Evolutionary conservation across 2,329 filamentous ascomycete genomes (phyloP).

Genomic region (Hypoxylon sp.): DNA sequence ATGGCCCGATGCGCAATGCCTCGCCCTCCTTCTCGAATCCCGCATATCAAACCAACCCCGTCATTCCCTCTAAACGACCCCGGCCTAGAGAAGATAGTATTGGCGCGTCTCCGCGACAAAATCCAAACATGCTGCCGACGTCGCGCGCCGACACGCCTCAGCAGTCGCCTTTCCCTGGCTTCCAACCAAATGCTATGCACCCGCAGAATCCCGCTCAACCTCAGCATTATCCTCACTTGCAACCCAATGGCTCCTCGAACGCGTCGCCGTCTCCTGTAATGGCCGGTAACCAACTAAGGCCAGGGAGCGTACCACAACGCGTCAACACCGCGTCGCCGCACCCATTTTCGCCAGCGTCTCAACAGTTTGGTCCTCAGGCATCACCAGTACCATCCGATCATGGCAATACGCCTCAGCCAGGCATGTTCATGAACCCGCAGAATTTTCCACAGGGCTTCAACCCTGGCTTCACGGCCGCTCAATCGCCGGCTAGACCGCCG

Average conservation of each 20-base stretch:
- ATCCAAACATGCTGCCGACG: conserved; percentile 77
- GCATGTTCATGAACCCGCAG: conserved; percentile 72
- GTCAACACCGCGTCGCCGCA: conserved; percentile 94
- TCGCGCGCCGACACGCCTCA: conserved; percentile 95
- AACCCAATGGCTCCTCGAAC: conserved; percentile 82
- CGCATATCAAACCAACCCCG: conserved; percentile 84
- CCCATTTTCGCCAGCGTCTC: conserved; percentile 83
- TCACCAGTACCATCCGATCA: conserved; percentile 84
- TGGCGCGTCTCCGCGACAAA: conserved; percentile 82
- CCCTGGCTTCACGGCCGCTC: conserved; percentile 68
- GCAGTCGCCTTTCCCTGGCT: conserved; percentile 78
- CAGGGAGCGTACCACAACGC: conserved; percentile 78
- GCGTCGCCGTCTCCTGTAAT: conserved; percentile 95
- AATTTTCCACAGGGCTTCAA: conserved; percentile 70
- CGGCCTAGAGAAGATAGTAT: conserved; percentile 86
- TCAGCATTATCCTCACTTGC: conserved; percentile 83
- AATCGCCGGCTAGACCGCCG: conserved; percentile 67
- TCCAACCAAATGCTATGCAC: conserved; percentile 73
- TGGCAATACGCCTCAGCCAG: conserved; percentile 79
- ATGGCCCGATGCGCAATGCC: conserved; percentile 84
- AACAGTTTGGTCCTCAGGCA: conserved; percentile 77
- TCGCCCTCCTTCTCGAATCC: conserved; percentile 83
- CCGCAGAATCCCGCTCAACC: conserved; percentile 73
- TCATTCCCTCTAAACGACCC: conserved; percentile 90
- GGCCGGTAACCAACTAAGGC: conserved; percentile 77